phyloP scores from a whole-genome alignment of 139 green algal genomes.

The Mychonastes homosphaera region DNA sequence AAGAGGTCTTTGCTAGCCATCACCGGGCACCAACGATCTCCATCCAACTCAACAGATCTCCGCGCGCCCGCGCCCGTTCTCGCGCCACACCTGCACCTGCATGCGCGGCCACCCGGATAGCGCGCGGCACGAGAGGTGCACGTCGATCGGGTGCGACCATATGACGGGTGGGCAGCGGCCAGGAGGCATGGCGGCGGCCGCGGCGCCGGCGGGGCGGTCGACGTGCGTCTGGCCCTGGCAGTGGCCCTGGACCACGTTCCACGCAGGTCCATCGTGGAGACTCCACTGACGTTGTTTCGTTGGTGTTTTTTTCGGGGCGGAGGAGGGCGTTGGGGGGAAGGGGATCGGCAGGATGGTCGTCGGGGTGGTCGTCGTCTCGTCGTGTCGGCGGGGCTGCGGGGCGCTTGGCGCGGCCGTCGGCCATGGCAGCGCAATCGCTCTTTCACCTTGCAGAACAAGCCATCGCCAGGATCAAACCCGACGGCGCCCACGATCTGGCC shows the following conservation, averaged over 20 bases:
- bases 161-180: too few species aligned
- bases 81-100: slow-evolving; percentile 67
- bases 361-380: background rate
- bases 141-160: slow-evolving; percentile 63
- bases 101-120: slow-evolving; percentile 67
- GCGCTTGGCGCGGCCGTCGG: too few species aligned
- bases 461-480: slow-evolving; percentile 44
- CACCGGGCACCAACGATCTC: too few species aligned
- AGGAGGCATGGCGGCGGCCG: too few species aligned
- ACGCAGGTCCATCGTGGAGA: slow-evolving; percentile 39
- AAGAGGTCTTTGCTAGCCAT: background rate
- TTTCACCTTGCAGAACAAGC: slow-evolving; percentile 66
- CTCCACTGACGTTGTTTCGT: slow-evolving; percentile 41
- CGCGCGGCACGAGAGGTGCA: slow-evolving; percentile 54
- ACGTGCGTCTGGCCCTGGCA: slow-evolving; percentile 57
- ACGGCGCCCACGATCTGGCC: slow-evolving; percentile 47
- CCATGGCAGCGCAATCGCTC: too few species aligned
- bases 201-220: slow-evolving; percentile 36
- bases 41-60: slow-evolving; percentile 49
- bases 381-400: background rate
- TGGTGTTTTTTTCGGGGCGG: background rate
- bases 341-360: background rate
- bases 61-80: slow-evolving; percentile 51
- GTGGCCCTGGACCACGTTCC: slow-evolving; percentile 60
- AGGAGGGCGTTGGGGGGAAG: background rate